These are phyloP conservation scores for Phaeotremella skinneri DNA, from an alignment of 768 basidiomycete species.

Conservation along the genomic window DNA sequence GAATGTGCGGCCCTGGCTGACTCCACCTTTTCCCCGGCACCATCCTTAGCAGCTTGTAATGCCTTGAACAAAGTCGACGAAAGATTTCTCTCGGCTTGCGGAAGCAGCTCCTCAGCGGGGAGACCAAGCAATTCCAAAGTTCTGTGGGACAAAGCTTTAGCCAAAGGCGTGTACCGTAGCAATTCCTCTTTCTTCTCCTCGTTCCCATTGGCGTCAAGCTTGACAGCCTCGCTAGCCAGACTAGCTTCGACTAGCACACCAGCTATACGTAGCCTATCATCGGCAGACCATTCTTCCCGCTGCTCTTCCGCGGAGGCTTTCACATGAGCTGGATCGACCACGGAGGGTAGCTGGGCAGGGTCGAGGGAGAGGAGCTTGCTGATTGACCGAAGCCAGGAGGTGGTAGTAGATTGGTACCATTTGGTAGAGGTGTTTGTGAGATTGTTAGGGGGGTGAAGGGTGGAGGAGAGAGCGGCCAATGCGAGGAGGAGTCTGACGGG, in stretches of 20 bases:
- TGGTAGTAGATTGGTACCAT: conserved; percentile 26
- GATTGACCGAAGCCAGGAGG: conserved; percentile 33
- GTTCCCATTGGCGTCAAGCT: neutral
- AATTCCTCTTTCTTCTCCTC: conserved; percentile 34
- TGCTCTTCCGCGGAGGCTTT: conserved; percentile 22
- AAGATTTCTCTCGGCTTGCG: conserved; percentile 40
- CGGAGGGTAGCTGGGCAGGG: conserved; percentile 23
- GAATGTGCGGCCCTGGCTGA: conserved; percentile 44
- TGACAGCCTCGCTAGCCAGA: conserved; percentile 30
- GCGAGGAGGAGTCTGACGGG: conserved; percentile 36
- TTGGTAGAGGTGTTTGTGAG: neutral
- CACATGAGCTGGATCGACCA: conserved; percentile 18
- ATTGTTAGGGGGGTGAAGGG: conserved; percentile 15
- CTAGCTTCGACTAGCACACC: conserved; percentile 38
- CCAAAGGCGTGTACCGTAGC: conserved; percentile 42
- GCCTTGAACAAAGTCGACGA: conserved; percentile 41
- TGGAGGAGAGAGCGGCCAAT: conserved; percentile 31
- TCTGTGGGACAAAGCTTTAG: conserved; percentile 31
- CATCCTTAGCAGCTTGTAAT: conserved; percentile 33
- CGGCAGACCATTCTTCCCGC: conserved; percentile 26
- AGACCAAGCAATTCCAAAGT: conserved; percentile 38
- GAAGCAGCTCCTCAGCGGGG: conserved; percentile 21
- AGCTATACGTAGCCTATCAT: conserved; percentile 28
- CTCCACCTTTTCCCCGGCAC: conserved; percentile 42
- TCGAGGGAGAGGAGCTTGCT: conserved; percentile 37